phyloP scores from a whole-genome alignment of 164 flowering plant genomes.

The Annona cherimola region DNA sequence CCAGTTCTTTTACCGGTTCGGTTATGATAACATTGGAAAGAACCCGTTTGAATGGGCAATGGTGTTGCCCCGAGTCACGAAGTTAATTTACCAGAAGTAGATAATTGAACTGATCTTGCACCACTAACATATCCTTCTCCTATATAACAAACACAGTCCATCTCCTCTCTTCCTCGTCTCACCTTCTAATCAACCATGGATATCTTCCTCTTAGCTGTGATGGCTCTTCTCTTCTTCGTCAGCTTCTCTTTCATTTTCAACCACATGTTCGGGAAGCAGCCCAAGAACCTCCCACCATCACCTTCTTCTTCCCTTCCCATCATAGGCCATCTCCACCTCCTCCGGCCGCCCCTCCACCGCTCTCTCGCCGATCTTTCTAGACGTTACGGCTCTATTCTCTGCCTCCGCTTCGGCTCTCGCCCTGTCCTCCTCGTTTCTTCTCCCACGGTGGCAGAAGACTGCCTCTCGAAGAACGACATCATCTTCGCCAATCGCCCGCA shows the following conservation, averaged over 20 bases:
- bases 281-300: slow-evolving; percentile 17
- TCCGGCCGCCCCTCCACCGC: slow-evolving; percentile 27
- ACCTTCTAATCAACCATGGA: neutral
- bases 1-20: too few species aligned
- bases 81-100: too few species aligned
- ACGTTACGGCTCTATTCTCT: slow-evolving; percentile 21
- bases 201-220: neutral
- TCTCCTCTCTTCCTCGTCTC: neutral
- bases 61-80: too few species aligned
- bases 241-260: neutral
- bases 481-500: slow-evolving; percentile 34
- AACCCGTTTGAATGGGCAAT: too few species aligned
- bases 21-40: too few species aligned
- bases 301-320: slow-evolving; percentile 27
- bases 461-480: slow-evolving; percentile 31
- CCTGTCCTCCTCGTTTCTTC: slow-evolving; percentile 32
- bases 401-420: slow-evolving; percentile 30
- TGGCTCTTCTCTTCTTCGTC: neutral
- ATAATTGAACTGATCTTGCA: too few species aligned
- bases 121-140: too few species aligned
- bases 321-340: slow-evolving; percentile 33
- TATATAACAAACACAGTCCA: neutral
- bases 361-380: slow-evolving; percentile 16
- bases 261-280: too few species aligned
- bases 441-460: slow-evolving; percentile 27